Conservation (phyloP, 2,329 filamentous ascomycete species). For the Cytospora chrysosperma region DNA sequence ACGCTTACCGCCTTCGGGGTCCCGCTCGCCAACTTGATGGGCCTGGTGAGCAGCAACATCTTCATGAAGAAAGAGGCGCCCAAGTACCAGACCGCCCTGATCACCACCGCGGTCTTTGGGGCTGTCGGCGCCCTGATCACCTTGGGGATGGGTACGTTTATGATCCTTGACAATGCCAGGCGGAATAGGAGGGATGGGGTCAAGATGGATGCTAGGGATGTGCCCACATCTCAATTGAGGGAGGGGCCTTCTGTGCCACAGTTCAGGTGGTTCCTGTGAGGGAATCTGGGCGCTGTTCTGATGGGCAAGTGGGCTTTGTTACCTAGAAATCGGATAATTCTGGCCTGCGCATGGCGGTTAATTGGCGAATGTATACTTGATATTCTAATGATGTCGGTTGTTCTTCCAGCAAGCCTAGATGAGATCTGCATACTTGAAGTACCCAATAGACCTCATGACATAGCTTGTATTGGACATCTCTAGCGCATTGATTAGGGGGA, state of each 20-base stretch:
- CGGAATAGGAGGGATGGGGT: conserved; percentile 57
- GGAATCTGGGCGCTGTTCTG: background rate
- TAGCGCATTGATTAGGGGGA: background rate
- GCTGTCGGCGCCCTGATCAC: conserved; percentile 57
- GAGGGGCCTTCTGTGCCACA: conserved; percentile 53
- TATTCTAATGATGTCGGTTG: no score
- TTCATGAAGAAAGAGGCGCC: conserved; percentile 61
- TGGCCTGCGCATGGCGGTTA: no score
- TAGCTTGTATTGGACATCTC: no score
- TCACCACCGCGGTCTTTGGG: conserved; percentile 64
- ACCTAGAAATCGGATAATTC: background rate
- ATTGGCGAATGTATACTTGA: background rate
- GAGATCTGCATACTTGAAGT: background rate
- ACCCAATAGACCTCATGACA: conserved; percentile 8
- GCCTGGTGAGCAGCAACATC: conserved; percentile 66
- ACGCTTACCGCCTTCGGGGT: conserved; percentile 71
- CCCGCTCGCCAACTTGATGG: conserved; percentile 75
- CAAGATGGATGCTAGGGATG: conserved; percentile 52
- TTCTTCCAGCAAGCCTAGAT: background rate
- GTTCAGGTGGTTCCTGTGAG: conserved; percentile 57
- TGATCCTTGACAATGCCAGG: conserved; percentile 63
- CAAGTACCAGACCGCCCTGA: conserved; percentile 65
- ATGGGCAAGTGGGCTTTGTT: background rate
- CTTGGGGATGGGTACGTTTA: conserved; percentile 57
- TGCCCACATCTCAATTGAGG: conserved; percentile 55